phyloP scores from a whole-genome alignment of 371 early-diverging fungal species.

The Chytridium lagenaria region DNA sequence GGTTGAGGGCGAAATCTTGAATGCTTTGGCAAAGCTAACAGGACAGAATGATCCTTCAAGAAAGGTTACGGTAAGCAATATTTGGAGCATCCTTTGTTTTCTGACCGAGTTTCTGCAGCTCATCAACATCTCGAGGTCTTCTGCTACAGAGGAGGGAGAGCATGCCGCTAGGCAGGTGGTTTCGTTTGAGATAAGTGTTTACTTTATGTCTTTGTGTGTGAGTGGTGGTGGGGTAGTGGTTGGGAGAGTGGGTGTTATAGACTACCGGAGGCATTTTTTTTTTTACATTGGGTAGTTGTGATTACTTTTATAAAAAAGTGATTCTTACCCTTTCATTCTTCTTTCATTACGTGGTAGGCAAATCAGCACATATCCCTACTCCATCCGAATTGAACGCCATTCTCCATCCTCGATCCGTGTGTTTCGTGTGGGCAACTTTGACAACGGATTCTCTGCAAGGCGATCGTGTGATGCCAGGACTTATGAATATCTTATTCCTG shows the following conservation, averaged over 20 bases:
- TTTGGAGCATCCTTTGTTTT: not conserved
- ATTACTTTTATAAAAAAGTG: not conserved
- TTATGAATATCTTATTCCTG: conserved; percentile 52
- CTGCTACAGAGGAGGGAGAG: conserved; percentile 50
- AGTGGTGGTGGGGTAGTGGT: no score
- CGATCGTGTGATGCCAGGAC: conserved; percentile 51
- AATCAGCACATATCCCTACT: conserved; percentile 35
- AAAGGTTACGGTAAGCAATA: conserved; percentile 37
- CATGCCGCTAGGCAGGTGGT: conserved; percentile 53
- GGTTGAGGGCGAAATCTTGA: conserved; percentile 42
- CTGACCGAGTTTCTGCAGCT: conserved; percentile 24
- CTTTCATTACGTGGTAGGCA: conserved; percentile 20
- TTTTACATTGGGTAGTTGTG: no score
- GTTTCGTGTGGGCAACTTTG: conserved; percentile 35
- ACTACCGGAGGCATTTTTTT: no score
- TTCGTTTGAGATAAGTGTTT: conserved; percentile 43
- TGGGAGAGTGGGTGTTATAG: no score
- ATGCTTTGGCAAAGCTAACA: conserved; percentile 42
- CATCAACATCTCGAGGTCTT: conserved; percentile 50
- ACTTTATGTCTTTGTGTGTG: not conserved
- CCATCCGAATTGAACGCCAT: conserved; percentile 31
- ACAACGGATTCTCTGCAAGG: conserved; percentile 46
- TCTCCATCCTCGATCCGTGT: conserved; percentile 42
- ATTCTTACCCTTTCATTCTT: not conserved
- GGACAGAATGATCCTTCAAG: conserved; percentile 30